Evolutionary conservation across 495 filamentous ascomycete species (phyloP), one percentile per base, ranked within the genome.

Genomic region (Letharia lupina): DNA sequence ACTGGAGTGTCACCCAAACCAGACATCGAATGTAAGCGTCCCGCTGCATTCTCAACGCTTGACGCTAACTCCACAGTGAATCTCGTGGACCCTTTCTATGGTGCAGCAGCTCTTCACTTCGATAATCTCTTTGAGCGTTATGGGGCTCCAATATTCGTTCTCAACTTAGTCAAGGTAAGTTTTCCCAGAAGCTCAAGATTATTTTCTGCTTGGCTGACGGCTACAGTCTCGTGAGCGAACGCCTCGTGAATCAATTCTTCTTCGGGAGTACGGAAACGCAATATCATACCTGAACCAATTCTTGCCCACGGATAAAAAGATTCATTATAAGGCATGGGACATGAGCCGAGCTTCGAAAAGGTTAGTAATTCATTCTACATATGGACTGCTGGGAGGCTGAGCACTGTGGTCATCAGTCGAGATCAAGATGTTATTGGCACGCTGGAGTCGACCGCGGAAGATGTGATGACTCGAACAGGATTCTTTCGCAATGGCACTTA

Each of bases 321-420:
- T 98, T 67, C 85, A 91, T 10, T 91, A 98, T 75, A 89, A 91
- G 63, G 91, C 94, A 16, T 98, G 93, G 88, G 94, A 98, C 74
- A 98, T 98, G 94, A 95, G 92, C 66, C 84, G 93, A 67, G 95
- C 95, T 39, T 87, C 94, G 13, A 98, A 98, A 73, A 90, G 81
- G 63, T 70, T 63, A 64, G 35, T 33, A 4, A 4, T 6, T 18
- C 35, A 4, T 48, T 44, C 33, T n/a, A 20, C 28, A 4, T 3
- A 40, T 37, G n/a, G 28, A 23, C 33, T 23, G 28, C 2, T 39
- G n/a, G 13, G 37, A 52, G 10, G 56, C 58, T 69, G 33, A 68
- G 8, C 12, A 39, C 31, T 54, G 12, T 15, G 12, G 16, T 41
- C 47, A 65, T 47, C 67, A 87, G 89, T 70, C 89, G 91, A n/a